A percentile compares a stretch with the other conserved stretches of the same genome.
Evolutionary conservation across 2,329 filamentous ascomycete species (phyloP).

Genomic region (Sordariomycetes sp.): DNA sequence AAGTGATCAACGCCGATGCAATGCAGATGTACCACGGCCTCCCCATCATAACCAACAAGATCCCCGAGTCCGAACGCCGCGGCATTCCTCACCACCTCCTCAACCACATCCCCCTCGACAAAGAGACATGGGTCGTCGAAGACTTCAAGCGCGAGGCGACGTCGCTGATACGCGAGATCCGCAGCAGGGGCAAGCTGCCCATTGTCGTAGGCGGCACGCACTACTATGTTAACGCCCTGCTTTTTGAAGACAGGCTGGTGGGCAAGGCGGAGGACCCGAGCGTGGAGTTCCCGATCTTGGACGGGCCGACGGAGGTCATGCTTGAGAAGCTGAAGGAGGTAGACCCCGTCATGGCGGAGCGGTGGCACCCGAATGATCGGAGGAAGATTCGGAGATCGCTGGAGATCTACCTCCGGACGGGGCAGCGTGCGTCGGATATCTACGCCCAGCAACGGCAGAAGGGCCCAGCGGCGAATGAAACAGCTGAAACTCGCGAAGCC

Average conservation of each 20-base stretch:
- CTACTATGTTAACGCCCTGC: slow-evolving; percentile 82
- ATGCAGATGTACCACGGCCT: slow-evolving; percentile 95
- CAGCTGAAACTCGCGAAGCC: slow-evolving; percentile 9
- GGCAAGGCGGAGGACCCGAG: slow-evolving; percentile 21
- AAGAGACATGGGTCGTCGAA: slow-evolving; percentile 74
- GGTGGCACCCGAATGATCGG: slow-evolving; percentile 89
- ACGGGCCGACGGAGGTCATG: slow-evolving; percentile 58
- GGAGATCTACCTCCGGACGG: slow-evolving; percentile 78
- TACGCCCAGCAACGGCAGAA: slow-evolving; percentile 62
- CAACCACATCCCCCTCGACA: slow-evolving; percentile 59
- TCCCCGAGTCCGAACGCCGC: slow-evolving; percentile 58
- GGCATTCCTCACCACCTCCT: slow-evolving; percentile 82
- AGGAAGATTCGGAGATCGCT: slow-evolving; percentile 84
- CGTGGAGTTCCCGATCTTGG: slow-evolving; percentile 53
- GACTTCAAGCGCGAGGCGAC: slow-evolving; percentile 61
- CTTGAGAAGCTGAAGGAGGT: slow-evolving; percentile 61
- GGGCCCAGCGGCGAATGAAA: slow-evolving; percentile 16
- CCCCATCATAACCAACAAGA: slow-evolving; percentile 92
- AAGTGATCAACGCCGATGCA: slow-evolving; percentile 93
- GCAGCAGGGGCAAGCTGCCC: slow-evolving; percentile 63
- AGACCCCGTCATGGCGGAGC: slow-evolving; percentile 77
- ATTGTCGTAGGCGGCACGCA: slow-evolving; percentile 91
- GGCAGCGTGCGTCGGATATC: slow-evolving; percentile 68
- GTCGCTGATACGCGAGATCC: slow-evolving; percentile 62
- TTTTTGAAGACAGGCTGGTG: slow-evolving; percentile 61